Evolutionary conservation across 352 stramenopile genomes (phyloP).

Genomic region (Globisporangium heterothallicum): DNA sequence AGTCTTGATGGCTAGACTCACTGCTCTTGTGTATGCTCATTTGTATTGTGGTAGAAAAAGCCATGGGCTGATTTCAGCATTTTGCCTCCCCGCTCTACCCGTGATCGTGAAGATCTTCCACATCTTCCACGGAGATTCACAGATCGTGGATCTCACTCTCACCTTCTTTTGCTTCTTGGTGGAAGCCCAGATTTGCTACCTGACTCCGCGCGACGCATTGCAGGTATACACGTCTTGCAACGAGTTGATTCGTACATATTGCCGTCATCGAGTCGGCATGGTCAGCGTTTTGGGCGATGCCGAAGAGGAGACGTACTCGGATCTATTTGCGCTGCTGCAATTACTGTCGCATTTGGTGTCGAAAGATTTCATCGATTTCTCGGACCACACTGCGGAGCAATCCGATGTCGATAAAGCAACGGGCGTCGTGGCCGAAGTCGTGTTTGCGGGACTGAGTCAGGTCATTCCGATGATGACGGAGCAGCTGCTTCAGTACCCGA

Average conservation of each 20-base stretch:
- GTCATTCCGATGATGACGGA: slow-evolving; percentile 90
- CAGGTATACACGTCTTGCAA: slow-evolving; percentile 71
- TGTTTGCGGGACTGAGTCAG: slow-evolving; percentile 83
- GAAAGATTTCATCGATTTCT: slow-evolving; percentile 87
- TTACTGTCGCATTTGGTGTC: slow-evolving; percentile 73
- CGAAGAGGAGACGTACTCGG: slow-evolving; percentile 75
- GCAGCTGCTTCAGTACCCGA: slow-evolving; percentile 79
- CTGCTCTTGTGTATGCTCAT: too few relatives aligned
- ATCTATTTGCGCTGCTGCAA: slow-evolving; percentile 70
- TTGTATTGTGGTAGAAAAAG: slow-evolving; percentile 27
- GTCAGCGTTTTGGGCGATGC: slow-evolving; percentile 53
- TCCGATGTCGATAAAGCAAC: slow-evolving; percentile 51
- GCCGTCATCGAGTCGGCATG: slow-evolving; percentile 61
- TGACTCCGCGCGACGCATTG: slow-evolving; percentile 57
- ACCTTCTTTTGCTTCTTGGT: slow-evolving; percentile 79
- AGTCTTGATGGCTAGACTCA: neutral
- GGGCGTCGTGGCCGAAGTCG: slow-evolving; percentile 77
- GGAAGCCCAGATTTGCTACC: slow-evolving; percentile 77
- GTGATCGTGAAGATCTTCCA: slow-evolving; percentile 75
- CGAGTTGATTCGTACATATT: slow-evolving; percentile 66
- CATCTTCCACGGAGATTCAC: slow-evolving; percentile 63
- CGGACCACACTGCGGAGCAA: slow-evolving; percentile 57
- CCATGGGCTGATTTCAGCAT: slow-evolving; percentile 52
- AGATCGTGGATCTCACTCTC: slow-evolving; percentile 69
- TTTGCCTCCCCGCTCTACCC: slow-evolving; percentile 62